These are phyloP conservation scores for Capillidium heterosporum DNA, from an alignment of 371 early-diverging fungal species.

Conservation along the genomic window DNA sequence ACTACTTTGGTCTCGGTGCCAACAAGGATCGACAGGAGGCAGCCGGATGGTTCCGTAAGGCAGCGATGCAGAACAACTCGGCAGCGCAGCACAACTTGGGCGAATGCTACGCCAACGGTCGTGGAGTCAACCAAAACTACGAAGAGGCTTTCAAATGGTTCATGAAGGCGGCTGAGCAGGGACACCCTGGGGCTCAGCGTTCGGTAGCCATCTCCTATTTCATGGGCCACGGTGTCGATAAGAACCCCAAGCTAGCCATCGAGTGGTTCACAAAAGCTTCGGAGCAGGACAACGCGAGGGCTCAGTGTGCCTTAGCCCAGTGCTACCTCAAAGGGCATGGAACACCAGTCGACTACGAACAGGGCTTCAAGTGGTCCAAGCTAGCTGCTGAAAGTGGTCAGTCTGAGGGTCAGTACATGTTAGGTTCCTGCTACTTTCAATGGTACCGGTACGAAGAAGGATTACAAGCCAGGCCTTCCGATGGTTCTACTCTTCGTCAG, in stretches of 20 bases:
- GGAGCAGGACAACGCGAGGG: slow-evolving; percentile 29
- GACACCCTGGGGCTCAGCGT: slow-evolving; percentile 9
- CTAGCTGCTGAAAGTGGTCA: slow-evolving; percentile 7
- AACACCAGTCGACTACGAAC: slow-evolving; percentile 15
- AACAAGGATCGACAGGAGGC: slow-evolving; percentile 32
- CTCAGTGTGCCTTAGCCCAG: slow-evolving; percentile 46
- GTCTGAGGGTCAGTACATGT: slow-evolving; percentile 33
- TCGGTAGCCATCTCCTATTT: slow-evolving; percentile 4
- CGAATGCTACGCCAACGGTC: slow-evolving; percentile 58
- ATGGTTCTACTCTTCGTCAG: slow-evolving; percentile 47
- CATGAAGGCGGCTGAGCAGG: slow-evolving; percentile 20
- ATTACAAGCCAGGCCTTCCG: slow-evolving; percentile 36
- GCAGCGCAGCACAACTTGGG: slow-evolving; percentile 54
- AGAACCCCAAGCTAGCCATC: slow-evolving; percentile 6
- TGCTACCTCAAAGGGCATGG: slow-evolving; percentile 55
- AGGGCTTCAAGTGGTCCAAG: slow-evolving; percentile 24
- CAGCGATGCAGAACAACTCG: slow-evolving; percentile 21
- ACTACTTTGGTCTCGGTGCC: slow-evolving; percentile 23
- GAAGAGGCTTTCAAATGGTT: slow-evolving; percentile 22
- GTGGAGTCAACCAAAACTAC: slow-evolving; percentile 29
- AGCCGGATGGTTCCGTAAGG: slow-evolving; percentile 42
- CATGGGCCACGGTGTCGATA: slow-evolving; percentile 8
- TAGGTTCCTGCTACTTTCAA: slow-evolving; percentile 61
- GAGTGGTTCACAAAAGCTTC: slow-evolving; percentile 43
- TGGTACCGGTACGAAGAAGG: slow-evolving; percentile 41